phyloP scores from a whole-genome alignment of 2,329 filamentous ascomycete species.

The Penicillium griseofulvum region DNA sequence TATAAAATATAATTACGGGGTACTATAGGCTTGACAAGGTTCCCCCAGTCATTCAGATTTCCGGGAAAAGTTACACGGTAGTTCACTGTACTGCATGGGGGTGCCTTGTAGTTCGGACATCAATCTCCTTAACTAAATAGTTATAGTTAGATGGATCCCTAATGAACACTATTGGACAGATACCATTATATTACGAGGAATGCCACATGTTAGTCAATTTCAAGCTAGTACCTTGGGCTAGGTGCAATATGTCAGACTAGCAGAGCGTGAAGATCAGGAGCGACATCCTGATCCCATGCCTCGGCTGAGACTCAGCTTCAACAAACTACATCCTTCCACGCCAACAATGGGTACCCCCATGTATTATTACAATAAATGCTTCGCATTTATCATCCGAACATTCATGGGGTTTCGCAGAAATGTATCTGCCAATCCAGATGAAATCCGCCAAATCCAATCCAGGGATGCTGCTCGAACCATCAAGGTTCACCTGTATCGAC shows the following conservation, averaged over 20 bases:
- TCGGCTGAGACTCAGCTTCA: background rate
- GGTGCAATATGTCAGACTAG: background rate
- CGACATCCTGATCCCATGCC: background rate
- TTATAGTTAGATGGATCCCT: too few relatives aligned
- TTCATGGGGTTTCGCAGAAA: background rate
- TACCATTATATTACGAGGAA: background rate
- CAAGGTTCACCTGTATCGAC: constrained; percentile 33
- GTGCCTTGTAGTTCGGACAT: background rate
- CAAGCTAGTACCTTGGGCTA: background rate
- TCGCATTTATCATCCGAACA: constrained; percentile 20
- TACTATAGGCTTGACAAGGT: background rate
- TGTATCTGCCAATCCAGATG: constrained; percentile 20
- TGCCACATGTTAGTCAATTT: too few relatives aligned
- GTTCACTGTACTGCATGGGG: background rate
- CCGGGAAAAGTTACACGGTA: background rate
- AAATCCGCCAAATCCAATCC: constrained; percentile 30
- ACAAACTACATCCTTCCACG: background rate
- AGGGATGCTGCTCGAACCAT: constrained; percentile 30
- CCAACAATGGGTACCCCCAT: constrained; percentile 2
- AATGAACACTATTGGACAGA: background rate
- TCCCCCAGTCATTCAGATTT: background rate
- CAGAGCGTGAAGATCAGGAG: background rate
- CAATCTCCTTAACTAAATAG: background rate
- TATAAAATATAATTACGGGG: too few relatives aligned
- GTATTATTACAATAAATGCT: constrained; percentile 19